These are phyloP conservation scores for Rehmannia glutinosa DNA, from an alignment of 257 asterid genomes.

Conservation along the genomic window DNA sequence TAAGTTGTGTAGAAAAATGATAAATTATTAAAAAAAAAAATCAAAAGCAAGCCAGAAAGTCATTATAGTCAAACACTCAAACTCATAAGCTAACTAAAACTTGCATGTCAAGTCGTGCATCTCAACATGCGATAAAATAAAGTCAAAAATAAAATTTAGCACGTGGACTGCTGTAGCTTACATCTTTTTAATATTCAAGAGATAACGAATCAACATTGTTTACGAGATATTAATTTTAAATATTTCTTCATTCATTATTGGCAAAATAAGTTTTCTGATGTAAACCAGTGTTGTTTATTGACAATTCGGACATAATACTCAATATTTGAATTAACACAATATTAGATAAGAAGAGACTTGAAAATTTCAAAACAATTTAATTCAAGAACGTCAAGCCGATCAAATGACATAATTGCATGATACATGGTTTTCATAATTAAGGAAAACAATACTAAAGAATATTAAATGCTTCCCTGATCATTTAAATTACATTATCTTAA, in stretches of 20 bases:
- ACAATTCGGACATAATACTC: not conserved
- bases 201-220: not conserved
- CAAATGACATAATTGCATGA: no score
- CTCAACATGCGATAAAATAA: no score
- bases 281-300: not conserved
- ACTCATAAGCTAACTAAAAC: not conserved
- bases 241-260: not conserved
- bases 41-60: no score
- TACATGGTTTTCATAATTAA: not conserved
- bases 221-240: not conserved
- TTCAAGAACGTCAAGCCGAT: no score
- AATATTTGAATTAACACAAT: not conserved
- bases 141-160: conserved; percentile 7
- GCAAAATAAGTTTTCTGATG: no score
- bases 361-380: not conserved
- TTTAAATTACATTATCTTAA: no score
- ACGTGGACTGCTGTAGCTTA: no score
- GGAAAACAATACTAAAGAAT: no score
- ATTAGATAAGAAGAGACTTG: not conserved
- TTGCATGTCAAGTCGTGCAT: conserved; percentile 9
- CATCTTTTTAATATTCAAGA: not conserved
- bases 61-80: not conserved
- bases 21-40: no score
- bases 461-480: no score
- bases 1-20: not conserved